Percentiles rank a stretch among this genome's conserved stretches.
These are phyloP conservation scores for Thelonectria discophora DNA, from an alignment of 2,329 filamentous ascomycete species.

Conservation along the genomic window DNA sequence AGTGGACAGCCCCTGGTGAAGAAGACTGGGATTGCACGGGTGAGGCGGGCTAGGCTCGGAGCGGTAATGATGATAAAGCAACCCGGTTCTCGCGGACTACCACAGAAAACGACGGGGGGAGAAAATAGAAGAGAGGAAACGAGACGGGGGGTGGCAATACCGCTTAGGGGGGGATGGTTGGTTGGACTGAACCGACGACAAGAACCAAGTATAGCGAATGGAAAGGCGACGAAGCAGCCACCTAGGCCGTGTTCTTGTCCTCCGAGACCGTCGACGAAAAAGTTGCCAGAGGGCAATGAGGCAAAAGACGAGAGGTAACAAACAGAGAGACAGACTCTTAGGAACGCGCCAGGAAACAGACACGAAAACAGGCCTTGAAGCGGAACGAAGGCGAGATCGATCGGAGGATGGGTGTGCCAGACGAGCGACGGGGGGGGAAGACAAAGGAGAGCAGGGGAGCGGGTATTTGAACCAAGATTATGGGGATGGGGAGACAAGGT, in stretches of 20 bases:
- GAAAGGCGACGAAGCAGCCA: constrained; percentile 27
- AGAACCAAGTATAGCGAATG: constrained; percentile 19
- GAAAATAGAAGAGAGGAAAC: constrained; percentile 29
- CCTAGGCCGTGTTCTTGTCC: constrained; percentile 16
- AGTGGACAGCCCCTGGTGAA: constrained; percentile 51
- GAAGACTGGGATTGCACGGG: constrained; percentile 60
- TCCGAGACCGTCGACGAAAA: constrained; percentile 29
- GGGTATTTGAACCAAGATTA: constrained; percentile 49
- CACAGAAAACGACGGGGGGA: constrained; percentile 38
- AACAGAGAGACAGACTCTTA: constrained; percentile 17
- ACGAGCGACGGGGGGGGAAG: constrained; percentile 44
- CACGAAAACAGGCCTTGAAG: constrained; percentile 36
- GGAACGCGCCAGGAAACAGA: constrained; percentile 27
- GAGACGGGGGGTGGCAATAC: constrained; percentile 43
- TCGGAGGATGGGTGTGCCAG: constrained; percentile 43
- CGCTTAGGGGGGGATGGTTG: constrained; percentile 38
- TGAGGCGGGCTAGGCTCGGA: constrained; percentile 59
- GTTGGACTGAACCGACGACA: constrained; percentile 4
- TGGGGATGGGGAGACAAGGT: constrained; percentile 45
- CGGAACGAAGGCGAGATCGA: constrained; percentile 43
- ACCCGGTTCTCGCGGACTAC: constrained; percentile 45
- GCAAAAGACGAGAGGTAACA: too few species aligned
- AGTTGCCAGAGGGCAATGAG: neutral
- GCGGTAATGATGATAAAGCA: constrained; percentile 51
- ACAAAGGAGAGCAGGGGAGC: constrained; percentile 45